Percentiles rank a stretch among this genome's conserved stretches.
Conservation (phyloP, 129 eudicot species). For the Flaveria robusta region DNA sequence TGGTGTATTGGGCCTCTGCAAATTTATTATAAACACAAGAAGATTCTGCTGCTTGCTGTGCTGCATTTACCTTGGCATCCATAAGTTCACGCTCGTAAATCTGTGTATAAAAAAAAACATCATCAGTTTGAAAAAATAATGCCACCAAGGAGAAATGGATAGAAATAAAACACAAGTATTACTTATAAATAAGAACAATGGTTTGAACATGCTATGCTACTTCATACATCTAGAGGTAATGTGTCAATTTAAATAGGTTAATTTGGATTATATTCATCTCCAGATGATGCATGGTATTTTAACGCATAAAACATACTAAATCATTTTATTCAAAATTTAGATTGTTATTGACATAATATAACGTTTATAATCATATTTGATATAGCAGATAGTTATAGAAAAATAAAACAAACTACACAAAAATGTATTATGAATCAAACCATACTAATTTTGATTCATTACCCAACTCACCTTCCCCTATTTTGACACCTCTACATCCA, state of each 20-base stretch:
- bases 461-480: neutral
- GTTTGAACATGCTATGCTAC: neutral
- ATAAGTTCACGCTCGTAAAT: constrained; percentile 64
- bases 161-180: neutral
- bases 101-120: constrained; percentile 42
- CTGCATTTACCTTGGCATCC: constrained; percentile 61
- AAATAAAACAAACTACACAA: neutral
- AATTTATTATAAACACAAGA: constrained; percentile 70
- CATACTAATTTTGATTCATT: neutral
- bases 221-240: neutral
- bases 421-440: neutral
- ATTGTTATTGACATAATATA: neutral
- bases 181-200: neutral
- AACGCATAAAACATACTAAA: neutral
- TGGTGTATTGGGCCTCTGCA: constrained; percentile 77
- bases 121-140: constrained; percentile 1
- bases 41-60: constrained; percentile 76
- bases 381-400: too few species aligned
- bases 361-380: neutral
- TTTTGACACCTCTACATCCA: constrained; percentile 14
- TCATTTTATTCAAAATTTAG: neutral
- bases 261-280: neutral
- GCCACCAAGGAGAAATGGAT: neutral
- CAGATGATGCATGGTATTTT: neutral
- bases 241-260: neutral